Evolutionary conservation across 805 yeast species (phyloP), one percentile per base, ranked within the genome.

Genomic region (Priceomyces haplophilus): DNA sequence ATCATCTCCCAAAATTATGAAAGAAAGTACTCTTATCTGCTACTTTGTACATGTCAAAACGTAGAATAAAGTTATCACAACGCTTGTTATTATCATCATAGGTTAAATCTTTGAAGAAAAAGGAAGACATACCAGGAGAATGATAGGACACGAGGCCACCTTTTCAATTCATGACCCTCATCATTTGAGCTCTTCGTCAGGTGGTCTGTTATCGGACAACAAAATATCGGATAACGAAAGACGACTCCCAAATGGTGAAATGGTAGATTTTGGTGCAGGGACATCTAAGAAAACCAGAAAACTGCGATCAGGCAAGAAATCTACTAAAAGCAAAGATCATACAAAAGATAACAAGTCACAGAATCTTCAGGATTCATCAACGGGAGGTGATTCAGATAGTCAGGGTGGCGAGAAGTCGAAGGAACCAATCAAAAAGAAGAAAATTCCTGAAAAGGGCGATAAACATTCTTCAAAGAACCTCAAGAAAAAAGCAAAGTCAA

Each of bases 141-240:
- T 62, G 65, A 62, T 61, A 64, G 63, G 64, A 11, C 71, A 63
- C 47, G 69, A 65, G 50, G 42, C 58, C 48, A 67, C 70, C 29
- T 40, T 52, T 44, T 50, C 54, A 31, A 52, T 56, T 40, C 64
- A 51, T 32, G 55, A 43, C 18, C 45, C 38, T n/a, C 34, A 50
- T 40, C 42, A 36, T 27, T 21, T 24, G 29, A 31, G 17, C 21
- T 37, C 29, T 15, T 44, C 18, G 29, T 37, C 48, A 16, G 10
- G 33, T 12, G 12, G 35, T 31, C 35, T 29, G 17, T 13, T 24
- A 18, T 24, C 33, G 5, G 37, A 24, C n/a, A 34, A n/a, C 7
- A 44, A 43, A 35, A 32, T 32, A 10, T 34, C 32, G 16, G 46
- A 49, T 29, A 46, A 40, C 10, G 54, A 50, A 10, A 47, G 65